phyloP scores from a whole-genome alignment of 2,329 filamentous ascomycete species.

The Aureobasidium mangrovei region DNA sequence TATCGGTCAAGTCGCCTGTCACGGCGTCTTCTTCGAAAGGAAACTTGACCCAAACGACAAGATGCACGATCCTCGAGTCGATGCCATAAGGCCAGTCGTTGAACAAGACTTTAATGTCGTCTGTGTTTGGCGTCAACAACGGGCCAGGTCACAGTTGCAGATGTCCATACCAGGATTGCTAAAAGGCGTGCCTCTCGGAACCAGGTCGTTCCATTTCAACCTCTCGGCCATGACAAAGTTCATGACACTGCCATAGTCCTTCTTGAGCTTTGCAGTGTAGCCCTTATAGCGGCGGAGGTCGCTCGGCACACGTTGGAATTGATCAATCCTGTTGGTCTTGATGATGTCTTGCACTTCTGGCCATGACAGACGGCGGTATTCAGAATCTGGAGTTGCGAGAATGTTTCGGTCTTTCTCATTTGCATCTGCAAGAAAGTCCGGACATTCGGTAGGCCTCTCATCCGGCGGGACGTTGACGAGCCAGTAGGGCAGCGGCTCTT shows the following conservation, averaged over 20 bases:
- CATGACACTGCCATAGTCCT: constrained; percentile 66
- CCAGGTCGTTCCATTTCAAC: constrained; percentile 55
- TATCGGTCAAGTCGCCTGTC: constrained; percentile 57
- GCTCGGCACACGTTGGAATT: constrained; percentile 67
- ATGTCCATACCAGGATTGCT: constrained; percentile 31
- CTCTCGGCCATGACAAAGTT: constrained; percentile 64
- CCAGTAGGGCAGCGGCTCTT: constrained; percentile 57
- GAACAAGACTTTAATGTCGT: constrained; percentile 64
- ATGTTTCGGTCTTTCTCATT: constrained; percentile 60
- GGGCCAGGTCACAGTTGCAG: constrained; percentile 18
- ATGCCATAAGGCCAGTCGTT: constrained; percentile 96
- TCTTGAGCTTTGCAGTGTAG: constrained; percentile 56
- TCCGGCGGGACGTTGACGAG: constrained; percentile 64
- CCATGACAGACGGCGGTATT: constrained; percentile 61
- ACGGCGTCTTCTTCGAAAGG: constrained; percentile 59
- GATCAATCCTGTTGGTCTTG: constrained; percentile 58
- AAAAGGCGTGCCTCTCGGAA: constrained; percentile 35
- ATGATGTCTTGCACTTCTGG: constrained; percentile 56
- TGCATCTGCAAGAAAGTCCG: constrained; percentile 56
- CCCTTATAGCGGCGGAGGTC: constrained; percentile 69
- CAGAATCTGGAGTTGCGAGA: constrained; percentile 59
- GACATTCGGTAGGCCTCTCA: constrained; percentile 58
- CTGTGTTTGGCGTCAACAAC: constrained; percentile 23
- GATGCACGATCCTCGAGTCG: constrained; percentile 66
- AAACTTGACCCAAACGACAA: constrained; percentile 93